phyloP scores from a whole-genome alignment of 306 rosid genomes.

The Sophora flavescens region DNA sequence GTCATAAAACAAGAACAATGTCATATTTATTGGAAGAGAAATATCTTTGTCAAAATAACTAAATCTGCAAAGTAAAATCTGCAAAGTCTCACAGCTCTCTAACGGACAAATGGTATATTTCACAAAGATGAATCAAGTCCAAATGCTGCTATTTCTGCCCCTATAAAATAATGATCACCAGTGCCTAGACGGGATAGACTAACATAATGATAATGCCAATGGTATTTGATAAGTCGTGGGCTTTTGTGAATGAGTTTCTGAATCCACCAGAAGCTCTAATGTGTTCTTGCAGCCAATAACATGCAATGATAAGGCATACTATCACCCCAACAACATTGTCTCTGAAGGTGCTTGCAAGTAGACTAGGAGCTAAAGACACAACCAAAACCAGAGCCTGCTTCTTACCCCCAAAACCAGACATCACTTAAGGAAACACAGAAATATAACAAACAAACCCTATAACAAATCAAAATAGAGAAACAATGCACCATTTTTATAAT shows the following conservation, averaged over 20 bases:
- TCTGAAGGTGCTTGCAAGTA: conserved; percentile 65
- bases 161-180: conserved; percentile 59
- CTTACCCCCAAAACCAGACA: too few species aligned
- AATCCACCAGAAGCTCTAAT: conserved; percentile 94
- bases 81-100: too few species aligned
- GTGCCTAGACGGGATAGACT: conserved; percentile 82
- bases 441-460: too few species aligned
- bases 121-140: conserved; percentile 38
- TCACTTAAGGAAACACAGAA: too few species aligned
- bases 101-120: background rate
- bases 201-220: conserved; percentile 77
- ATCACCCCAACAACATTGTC: conserved; percentile 58
- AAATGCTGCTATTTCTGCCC: background rate
- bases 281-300: conserved; percentile 94
- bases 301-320: conserved; percentile 76
- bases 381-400: too few species aligned
- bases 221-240: conserved; percentile 76
- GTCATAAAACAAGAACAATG: too few species aligned
- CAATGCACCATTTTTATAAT: too few species aligned
- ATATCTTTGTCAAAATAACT: too few species aligned
- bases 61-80: too few species aligned
- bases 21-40: too few species aligned
- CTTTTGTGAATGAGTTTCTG: conserved; percentile 79
- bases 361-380: conserved; percentile 76
- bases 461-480: too few species aligned